Evolutionary conservation across 441 rosid genomes (phyloP), one percentile per base, ranked within the genome.

Genomic region (Aquilaria agallochum): DNA sequence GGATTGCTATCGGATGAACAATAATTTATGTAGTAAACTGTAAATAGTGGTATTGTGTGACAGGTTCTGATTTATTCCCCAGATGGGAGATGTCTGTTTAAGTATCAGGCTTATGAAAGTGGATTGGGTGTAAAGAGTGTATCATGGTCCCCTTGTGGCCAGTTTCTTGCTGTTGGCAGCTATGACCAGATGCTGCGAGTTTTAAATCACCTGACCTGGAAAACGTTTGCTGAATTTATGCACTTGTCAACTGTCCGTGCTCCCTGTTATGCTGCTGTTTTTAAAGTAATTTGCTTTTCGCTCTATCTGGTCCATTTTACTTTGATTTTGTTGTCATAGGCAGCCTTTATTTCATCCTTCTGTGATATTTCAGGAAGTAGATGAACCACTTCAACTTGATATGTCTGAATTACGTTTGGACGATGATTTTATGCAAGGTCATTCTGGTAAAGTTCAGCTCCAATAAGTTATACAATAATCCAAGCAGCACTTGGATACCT

Each of bases 81-180:
- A 32, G 99, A 95, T 76, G 99, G 99, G 56, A 86, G 97, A 76
- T 95, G 97, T 76, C 80, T 95, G 33, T 88, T 76, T 68, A 95
- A 91, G 84, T 91, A 95, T 59, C 99, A 89, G 75, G 97, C 99
- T 46, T 95, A 91, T 69, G 97, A 91, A 70, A 85, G 99, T 73
- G 99, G 99, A 40, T 80, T 95, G 59, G 99, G 99, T 69, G 97
- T 95, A 27, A 95, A 95, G 65, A 80, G 80, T 62, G 86, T 92
- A 66, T 85, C 92, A 15, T 95, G 99, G 97, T 95, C 99, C 65
- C 96, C 99, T 11, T 95, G 92, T 76, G 97, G 98, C 53, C 96
- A 89, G 76, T 95, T 80, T 85, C 83, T 92, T 74, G 99, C 97
- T 0, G 83, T 92, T 46, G 97, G 97, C 63, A 93, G 98, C 78